A percentile compares a stretch with the other conserved stretches of the same genome.
Conservation (phyloP, 768 basidiomycete genomes). For the Lentinus brumalis region DNA sequence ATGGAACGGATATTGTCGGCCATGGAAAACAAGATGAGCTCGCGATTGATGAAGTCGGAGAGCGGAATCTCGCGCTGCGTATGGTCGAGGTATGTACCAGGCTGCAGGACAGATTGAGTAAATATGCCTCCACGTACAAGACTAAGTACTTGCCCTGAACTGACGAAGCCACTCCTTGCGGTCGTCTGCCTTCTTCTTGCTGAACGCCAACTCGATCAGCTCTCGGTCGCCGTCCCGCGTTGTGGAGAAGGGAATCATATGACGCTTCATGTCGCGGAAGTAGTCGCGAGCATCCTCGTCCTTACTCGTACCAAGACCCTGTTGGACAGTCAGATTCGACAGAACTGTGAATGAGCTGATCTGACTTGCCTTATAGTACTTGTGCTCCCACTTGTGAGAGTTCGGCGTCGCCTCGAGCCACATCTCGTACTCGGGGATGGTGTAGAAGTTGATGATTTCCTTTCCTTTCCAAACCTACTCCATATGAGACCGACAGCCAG, state of each 20-base stretch:
- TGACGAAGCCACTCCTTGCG: slow-evolving; percentile 97
- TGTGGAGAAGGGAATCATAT: slow-evolving; percentile 90
- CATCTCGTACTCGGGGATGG: slow-evolving; percentile 93
- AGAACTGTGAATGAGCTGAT: neutral
- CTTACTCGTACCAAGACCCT: slow-evolving; percentile 96
- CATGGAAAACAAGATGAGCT: slow-evolving; percentile 98
- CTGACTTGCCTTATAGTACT: slow-evolving; percentile 90
- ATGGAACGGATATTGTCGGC: slow-evolving; percentile 99
- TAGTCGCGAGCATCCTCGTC: slow-evolving; percentile 91
- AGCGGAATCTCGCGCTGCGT: slow-evolving; percentile 82
- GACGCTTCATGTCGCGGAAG: slow-evolving; percentile 89
- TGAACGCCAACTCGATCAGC: slow-evolving; percentile 96
- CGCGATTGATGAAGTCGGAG: slow-evolving; percentile 96
- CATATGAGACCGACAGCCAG: neutral
- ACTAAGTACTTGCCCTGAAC: slow-evolving; percentile 62
- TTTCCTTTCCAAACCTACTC: slow-evolving; percentile 75
- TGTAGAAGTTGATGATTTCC: slow-evolving; percentile 87
- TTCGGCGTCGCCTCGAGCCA: slow-evolving; percentile 84
- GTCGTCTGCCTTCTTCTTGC: slow-evolving; percentile 98
- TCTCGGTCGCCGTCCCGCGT: slow-evolving; percentile 81
- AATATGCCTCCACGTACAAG: neutral
- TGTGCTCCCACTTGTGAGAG: slow-evolving; percentile 82
- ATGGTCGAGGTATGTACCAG: slow-evolving; percentile 94
- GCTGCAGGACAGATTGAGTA: slow-evolving; percentile 44
- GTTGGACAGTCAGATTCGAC: neutral